Conservation (phyloP, 495 filamentous ascomycete genomes). For the Xeromyces bisporus region DNA sequence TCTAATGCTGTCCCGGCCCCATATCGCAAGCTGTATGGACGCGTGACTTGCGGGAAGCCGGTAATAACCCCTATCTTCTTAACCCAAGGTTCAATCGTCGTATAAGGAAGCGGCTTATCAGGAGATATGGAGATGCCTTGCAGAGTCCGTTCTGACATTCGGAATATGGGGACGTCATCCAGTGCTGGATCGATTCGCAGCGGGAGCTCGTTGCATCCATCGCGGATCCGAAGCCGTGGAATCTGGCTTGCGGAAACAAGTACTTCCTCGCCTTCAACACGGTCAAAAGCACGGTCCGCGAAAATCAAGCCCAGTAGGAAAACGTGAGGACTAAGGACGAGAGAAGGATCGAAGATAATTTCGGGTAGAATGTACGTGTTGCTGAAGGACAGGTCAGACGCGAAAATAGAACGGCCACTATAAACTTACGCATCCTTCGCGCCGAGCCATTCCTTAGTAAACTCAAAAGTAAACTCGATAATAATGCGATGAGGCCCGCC, state of each 20-base stretch:
- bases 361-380: slow-evolving; percentile 16
- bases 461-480: slow-evolving; percentile 17
- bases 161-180: slow-evolving; percentile 10
- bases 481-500: slow-evolving; percentile 12
- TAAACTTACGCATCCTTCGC: slow-evolving; percentile 15
- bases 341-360: slow-evolving; percentile 16
- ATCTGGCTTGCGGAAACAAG: slow-evolving; percentile 14
- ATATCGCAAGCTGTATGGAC: slow-evolving; percentile 22
- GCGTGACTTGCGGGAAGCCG: slow-evolving; percentile 13
- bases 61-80: slow-evolving; percentile 17
- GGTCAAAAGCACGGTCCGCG: slow-evolving; percentile 12
- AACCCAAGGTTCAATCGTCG: slow-evolving; percentile 15
- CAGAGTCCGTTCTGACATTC: slow-evolving; percentile 1
- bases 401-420: slow-evolving; percentile 2
- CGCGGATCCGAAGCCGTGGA: slow-evolving; percentile 5
- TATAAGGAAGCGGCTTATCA: slow-evolving; percentile 14
- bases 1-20: slow-evolving; percentile 20
- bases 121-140: slow-evolving; percentile 19
- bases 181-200: slow-evolving; percentile 9
- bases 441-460: slow-evolving; percentile 17
- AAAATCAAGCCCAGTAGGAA: slow-evolving; percentile 17
- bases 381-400: slow-evolving; percentile 5
- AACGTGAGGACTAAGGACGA: slow-evolving; percentile 10
- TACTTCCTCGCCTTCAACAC: slow-evolving; percentile 12
- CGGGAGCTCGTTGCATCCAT: slow-evolving; percentile 9